These are phyloP conservation scores for Bombardia bombarda DNA, from an alignment of 495 filamentous ascomycete genomes.

Conservation along the genomic window DNA sequence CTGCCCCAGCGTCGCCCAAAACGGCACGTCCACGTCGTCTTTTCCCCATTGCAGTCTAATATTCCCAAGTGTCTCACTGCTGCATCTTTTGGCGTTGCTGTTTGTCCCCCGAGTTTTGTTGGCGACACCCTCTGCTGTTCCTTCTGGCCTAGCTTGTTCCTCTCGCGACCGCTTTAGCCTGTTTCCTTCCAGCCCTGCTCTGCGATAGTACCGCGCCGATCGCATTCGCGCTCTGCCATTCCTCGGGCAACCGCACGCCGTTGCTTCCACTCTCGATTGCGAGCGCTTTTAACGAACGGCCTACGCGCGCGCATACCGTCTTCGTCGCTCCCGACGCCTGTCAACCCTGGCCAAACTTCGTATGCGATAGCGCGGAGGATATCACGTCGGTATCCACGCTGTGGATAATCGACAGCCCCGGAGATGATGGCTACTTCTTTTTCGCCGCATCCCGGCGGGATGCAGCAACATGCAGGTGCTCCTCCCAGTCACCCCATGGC, in stretches of 20 bases:
- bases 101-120: background rate
- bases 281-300: background rate
- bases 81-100: slow-evolving; percentile 6
- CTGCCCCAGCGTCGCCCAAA: slow-evolving; percentile 10
- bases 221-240: background rate
- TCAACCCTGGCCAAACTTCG: slow-evolving; percentile 18
- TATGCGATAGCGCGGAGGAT: slow-evolving; percentile 34
- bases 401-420: slow-evolving; percentile 39
- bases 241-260: background rate
- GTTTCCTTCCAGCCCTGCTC: background rate
- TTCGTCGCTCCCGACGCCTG: slow-evolving; percentile 3
- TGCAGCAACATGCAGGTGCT: slow-evolving; percentile 64
- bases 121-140: no score
- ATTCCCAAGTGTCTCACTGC: background rate
- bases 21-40: background rate
- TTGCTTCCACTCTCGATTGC: background rate
- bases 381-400: slow-evolving; percentile 40
- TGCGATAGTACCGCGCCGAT: background rate
- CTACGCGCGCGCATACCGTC: background rate
- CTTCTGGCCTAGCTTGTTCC: background rate
- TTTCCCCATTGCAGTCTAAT: background rate
- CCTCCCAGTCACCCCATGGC: slow-evolving; percentile 66
- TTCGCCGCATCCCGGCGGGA: slow-evolving; percentile 60
- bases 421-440: slow-evolving; percentile 60
- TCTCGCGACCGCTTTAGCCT: background rate